Base-by-base conservation (phyloP, 768 basidiomycete genomes). In the Boletus rubescentipes region DNA sequence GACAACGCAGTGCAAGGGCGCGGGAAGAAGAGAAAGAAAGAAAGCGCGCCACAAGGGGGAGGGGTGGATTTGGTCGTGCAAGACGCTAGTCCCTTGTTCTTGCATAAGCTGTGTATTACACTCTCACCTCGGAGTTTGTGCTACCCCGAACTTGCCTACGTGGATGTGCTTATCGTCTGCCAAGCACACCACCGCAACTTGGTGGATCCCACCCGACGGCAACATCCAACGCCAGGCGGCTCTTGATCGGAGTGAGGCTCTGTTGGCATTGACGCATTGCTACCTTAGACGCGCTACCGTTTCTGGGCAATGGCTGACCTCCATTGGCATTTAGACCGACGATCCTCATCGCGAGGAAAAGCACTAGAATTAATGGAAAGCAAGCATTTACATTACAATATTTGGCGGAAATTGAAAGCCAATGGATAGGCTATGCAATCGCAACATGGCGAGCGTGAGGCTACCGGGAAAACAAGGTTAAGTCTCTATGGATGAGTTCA, bases 21-120 rank as follows among this genome's bases (percentile, higher is more conserved):
- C 83, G 77, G 62, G 87, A 92, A 62, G 91, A 93, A 65, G 90
- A 91, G 61, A 75, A 77, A 60, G 87, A 89, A 54, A 75, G 84
- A 62, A 89, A 84, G 48, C 67, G 70, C 12, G 71, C 67, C 2
- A 53, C 60, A 11, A 68, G 57, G 42, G 64, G 57, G 16, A 68
- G 53, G 50, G 57, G 62, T 21, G 64, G 66, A 20, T 47, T 14
- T 5, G 43, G 58, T 31, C 62, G 56, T 1, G 34, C 62, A 10
- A 66, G 66, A 45, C 59, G 70, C 47, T 70, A 67, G 48, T 31
- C 7, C 7, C n/a, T 16, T 16, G 50, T 49, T 48, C 8, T 30
- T 35, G 20, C 29, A 37, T 9, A 2, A 16, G 32, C 53, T 35
- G 46, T 49, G 30, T 41, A 36, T 30, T 11, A 20, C 34, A 11